Base-by-base conservation (phyloP, 371 early-diverging fungal genomes). In the Mucor lusitanicus region DNA sequence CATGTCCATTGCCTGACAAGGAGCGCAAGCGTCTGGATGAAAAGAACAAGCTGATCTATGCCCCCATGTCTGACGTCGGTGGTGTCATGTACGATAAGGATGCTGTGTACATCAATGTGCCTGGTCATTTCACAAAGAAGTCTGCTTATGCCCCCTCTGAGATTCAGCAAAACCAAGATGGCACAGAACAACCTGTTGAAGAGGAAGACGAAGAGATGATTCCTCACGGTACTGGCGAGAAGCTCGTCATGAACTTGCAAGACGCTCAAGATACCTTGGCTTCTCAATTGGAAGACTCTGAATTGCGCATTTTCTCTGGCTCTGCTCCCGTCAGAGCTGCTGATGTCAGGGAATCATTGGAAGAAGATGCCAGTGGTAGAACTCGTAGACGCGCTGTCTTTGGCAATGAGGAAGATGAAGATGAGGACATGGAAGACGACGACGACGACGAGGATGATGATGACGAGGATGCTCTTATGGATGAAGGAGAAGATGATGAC, bases 41-140 rank as follows among this genome's bases (percentile, higher is more conserved):
- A 70, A 94, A 96, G 72, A 91, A 95, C 69, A 97, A 96, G 79
- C 85, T 97, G 46, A 91, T 98, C 33, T 97, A 97, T 71, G 99
- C 98, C n/a, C 99, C 99, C 40, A 97, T 97, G 96, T 93, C 96
- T 0, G 97, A 97, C 70, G 94, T 99, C 7, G 96, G 95, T 70
- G 99, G 99, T 54, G 93, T 99, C 69, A 89, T 97, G 88, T 97
- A 96, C 80, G 99, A 99, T 80, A 97, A 96, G 75, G 99, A 99
- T 84, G 98, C 97, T 9, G 95, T 99, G 19, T 99, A 99, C 72
- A 96, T 99, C 70, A 93, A 96, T 67, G 94, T 99, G 6, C 94
- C 95, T 9, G 95, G 95, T 37, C 85, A 87, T 42, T 94, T 93
- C 67, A 88, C 92, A 17, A 90, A 89, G 67, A 85, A 86, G 64